Evolutionary conservation across 1,284 basidiomycete species (phyloP).

Genomic region (Meripilus lineatus): DNA sequence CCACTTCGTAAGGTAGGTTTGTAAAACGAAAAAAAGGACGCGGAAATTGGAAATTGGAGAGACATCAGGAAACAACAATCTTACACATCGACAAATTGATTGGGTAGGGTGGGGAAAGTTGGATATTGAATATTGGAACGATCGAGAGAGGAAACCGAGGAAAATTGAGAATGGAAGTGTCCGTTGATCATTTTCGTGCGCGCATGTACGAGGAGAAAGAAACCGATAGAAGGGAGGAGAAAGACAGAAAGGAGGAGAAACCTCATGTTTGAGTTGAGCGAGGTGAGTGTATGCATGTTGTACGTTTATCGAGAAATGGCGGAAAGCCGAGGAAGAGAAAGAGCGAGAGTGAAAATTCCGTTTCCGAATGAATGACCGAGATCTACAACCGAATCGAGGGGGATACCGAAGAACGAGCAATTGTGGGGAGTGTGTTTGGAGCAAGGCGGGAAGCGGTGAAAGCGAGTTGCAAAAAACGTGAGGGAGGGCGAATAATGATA

Average conservation of each 20-base stretch:
- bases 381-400: neutral
- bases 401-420: neutral
- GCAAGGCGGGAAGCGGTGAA: neutral
- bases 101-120: neutral
- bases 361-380: neutral
- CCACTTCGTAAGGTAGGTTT: too few relatives aligned
- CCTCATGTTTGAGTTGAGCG: too few relatives aligned
- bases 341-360: neutral
- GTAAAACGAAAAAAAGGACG: too few relatives aligned
- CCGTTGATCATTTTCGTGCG: neutral
- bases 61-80: too few relatives aligned
- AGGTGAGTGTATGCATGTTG: neutral
- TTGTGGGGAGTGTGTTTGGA: neutral
- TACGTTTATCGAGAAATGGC: neutral
- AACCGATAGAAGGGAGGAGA: neutral
- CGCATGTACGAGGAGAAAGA: neutral
- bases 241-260: neutral
- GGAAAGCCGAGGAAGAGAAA: neutral
- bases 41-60: too few relatives aligned
- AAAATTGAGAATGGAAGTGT: neutral
- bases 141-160: neutral
- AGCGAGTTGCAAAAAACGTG: neutral
- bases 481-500: neutral
- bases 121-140: neutral
- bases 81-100: too few relatives aligned